Evolutionary conservation across 352 stramenopile genomes (phyloP), one percentile per base, ranked within the genome.

Genomic region (Pythium aristosporum): DNA sequence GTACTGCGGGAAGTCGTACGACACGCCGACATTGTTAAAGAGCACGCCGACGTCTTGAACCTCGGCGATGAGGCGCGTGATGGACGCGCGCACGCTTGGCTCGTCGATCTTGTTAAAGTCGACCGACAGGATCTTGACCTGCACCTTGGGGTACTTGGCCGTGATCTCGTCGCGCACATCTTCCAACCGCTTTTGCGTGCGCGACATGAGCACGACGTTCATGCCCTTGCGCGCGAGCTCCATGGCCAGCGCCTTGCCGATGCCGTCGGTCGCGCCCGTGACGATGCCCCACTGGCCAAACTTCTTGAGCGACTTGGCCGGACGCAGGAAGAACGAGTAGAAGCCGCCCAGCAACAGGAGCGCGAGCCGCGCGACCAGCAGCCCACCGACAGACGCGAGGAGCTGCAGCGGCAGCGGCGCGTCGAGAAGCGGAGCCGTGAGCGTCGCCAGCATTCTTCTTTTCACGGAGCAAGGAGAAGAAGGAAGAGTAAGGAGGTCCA

Each of bases 1-100:
- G 84, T 97, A 99, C 77, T 97, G 90, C 7, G 97, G 96, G 76
- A 98, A 99, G 56, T 97, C 92, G 82, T 99, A 99, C 61, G 90
- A 98, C 46, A 99, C 91, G 58, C 98, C 98, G 23, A 99, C 98
- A 79, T 99, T 99, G 86, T 99, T 99, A 67, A 99, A 91, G 34
- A 99, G 88, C 56, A 99, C 86, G 34, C 97, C 98, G 32, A 99
- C 72, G 62, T 99, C 96, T 64, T 98, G 73, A 21, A 91, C 75
- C 50, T 96, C 74, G 49, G 76, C 68, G 37, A 92, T 67, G 41
- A 80, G 73, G 51, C 69, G 72, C 52, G 77, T 67, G 51, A 94
- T 77, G 30, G 66, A 74, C 61, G 72, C 55, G 57, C 77, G 85
- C 63, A 89, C 88, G 56, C 60, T 74, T 39, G 75, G 57, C 11